A percentile compares a stretch with the other conserved stretches of the same genome.
Evolutionary conservation across 768 basidiomycete genomes (phyloP).

Genomic region (Termitomyces bulborhizus): DNA sequence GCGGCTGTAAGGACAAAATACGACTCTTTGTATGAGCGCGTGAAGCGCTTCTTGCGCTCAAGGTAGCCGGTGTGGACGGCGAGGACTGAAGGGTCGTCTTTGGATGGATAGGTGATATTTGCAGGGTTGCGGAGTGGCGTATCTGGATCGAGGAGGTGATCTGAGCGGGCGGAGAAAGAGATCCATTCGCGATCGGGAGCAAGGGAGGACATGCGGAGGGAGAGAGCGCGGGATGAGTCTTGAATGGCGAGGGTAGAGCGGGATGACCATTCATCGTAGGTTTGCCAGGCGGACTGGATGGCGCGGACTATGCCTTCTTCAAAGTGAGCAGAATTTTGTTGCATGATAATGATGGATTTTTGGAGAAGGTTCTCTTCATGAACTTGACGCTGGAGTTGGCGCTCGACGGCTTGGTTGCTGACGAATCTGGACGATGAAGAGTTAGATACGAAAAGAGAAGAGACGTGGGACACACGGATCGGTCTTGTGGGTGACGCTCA

Average conservation of each 20-base stretch:
- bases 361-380: constrained; percentile 97
- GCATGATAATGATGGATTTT: constrained; percentile 97
- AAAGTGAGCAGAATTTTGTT: constrained; percentile 94
- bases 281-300: constrained; percentile 95
- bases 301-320: constrained; percentile 95
- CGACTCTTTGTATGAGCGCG: constrained; percentile 74
- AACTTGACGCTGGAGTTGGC: constrained; percentile 84
- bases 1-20: constrained; percentile 94
- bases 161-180: constrained; percentile 85
- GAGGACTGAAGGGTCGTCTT: constrained; percentile 81
- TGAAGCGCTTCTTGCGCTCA: constrained; percentile 95
- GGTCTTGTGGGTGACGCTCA: constrained; percentile 69
- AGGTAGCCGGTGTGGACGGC: constrained; percentile 86
- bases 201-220: constrained; percentile 69
- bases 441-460: background rate
- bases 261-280: constrained; percentile 90
- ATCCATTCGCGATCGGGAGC: constrained; percentile 94
- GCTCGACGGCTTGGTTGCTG: constrained; percentile 57
- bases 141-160: constrained; percentile 95
- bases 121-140: constrained; percentile 83
- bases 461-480: constrained; percentile 64
- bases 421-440: constrained; percentile 40
- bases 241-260: constrained; percentile 72
- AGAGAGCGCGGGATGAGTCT: constrained; percentile 68
- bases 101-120: constrained; percentile 79